Conservation (phyloP, 345 rosid genomes). For the Conringia planisiliqua region DNA sequence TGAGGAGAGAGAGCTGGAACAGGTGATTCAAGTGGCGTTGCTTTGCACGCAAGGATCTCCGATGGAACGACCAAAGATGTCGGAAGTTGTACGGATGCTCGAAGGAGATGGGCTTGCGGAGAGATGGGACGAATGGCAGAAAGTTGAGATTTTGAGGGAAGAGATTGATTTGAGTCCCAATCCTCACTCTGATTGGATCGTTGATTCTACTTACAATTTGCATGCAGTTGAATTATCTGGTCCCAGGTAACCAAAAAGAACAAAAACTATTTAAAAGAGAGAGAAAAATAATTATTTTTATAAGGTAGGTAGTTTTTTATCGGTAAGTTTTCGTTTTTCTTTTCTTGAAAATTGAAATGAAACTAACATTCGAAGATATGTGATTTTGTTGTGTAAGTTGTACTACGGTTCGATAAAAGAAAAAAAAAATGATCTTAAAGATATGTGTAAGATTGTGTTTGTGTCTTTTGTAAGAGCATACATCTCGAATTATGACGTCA, state of each 20-base stretch:
- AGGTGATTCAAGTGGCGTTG: slow-evolving; percentile 87
- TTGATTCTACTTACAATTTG: slow-evolving; percentile 87
- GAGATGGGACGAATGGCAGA: slow-evolving; percentile 98
- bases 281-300: not conserved
- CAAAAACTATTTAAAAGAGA: not conserved
- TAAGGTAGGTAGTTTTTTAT: not conserved
- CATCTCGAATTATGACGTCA: not conserved
- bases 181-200: slow-evolving; percentile 78
- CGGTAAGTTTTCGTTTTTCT: not conserved
- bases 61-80: slow-evolving; percentile 92
- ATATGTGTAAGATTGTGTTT: not conserved
- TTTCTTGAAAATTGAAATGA: not conserved
- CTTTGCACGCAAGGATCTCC: slow-evolving; percentile 96
- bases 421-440: not conserved
- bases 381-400: slow-evolving; percentile 9
- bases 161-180: slow-evolving; percentile 74
- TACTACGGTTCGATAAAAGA: not conserved
- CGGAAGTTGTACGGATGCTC: slow-evolving; percentile 92
- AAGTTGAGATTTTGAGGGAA: slow-evolving; percentile 83
- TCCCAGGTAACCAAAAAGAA: slow-evolving; percentile 51
- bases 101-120: slow-evolving; percentile 94
- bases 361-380: not conserved
- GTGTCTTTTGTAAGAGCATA: no score
- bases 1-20: slow-evolving; percentile 76
- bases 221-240: slow-evolving; percentile 95